Conservation (phyloP, 1,139 yeast genomes). For the Geotrichum australiense region DNA sequence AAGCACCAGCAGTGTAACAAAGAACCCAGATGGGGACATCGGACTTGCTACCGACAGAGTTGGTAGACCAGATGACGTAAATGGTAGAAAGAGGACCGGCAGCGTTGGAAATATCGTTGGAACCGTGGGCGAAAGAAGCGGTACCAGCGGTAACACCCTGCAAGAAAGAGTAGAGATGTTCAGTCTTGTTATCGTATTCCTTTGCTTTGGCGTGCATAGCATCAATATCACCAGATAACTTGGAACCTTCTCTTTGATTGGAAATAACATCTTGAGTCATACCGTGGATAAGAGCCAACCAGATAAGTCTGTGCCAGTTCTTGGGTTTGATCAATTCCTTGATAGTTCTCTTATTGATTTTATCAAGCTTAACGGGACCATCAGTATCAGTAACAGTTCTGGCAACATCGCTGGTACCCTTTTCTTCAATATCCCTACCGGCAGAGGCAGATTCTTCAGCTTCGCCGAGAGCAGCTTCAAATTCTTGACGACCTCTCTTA, state of each 20-base stretch:
- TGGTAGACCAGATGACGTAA: slow-evolving; percentile 54
- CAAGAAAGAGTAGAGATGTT: slow-evolving; percentile 59
- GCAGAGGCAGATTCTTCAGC: slow-evolving; percentile 3
- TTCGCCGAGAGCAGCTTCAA: slow-evolving; percentile 23
- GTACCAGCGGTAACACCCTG: slow-evolving; percentile 74
- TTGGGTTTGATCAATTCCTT: slow-evolving; percentile 33
- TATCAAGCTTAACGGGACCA: slow-evolving; percentile 18
- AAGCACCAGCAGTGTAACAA: slow-evolving; percentile 59
- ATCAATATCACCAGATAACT: slow-evolving; percentile 35
- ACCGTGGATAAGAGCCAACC: slow-evolving; percentile 52
- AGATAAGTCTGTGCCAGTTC: slow-evolving; percentile 47
- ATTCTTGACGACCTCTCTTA: slow-evolving; percentile 40
- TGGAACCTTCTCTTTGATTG: slow-evolving; percentile 39
- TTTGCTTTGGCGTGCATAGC: slow-evolving; percentile 52
- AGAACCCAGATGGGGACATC: slow-evolving; percentile 69
- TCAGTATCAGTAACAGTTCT: slow-evolving; percentile 12
- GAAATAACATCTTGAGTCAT: slow-evolving; percentile 57
- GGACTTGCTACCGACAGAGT: slow-evolving; percentile 43
- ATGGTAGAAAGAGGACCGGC: slow-evolving; percentile 70
- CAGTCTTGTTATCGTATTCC: slow-evolving; percentile 65
- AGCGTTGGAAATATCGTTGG: slow-evolving; percentile 75
- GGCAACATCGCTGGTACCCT: slow-evolving; percentile 6
- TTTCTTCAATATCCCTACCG: slow-evolving; percentile 9
- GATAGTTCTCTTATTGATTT: slow-evolving; percentile 15
- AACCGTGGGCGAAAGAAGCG: slow-evolving; percentile 74